phyloP scores from a whole-genome alignment of 257 asterid species.

The Pogostemon cablin region DNA sequence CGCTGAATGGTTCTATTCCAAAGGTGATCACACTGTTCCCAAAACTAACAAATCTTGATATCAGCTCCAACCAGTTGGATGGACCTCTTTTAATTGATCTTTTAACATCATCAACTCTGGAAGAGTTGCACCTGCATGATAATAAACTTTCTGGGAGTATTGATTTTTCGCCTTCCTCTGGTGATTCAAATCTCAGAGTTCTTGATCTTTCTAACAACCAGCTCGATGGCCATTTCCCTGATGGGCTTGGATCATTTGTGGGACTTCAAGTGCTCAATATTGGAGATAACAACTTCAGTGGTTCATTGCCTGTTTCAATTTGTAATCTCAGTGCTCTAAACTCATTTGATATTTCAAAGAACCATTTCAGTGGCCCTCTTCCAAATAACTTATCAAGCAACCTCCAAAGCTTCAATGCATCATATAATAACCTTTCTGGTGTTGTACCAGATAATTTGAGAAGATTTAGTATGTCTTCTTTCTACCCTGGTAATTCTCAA shows the following conservation, averaged over 20 bases:
- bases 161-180: slow-evolving; percentile 49
- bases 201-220: slow-evolving; percentile 78
- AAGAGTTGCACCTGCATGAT: slow-evolving; percentile 68
- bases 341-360: slow-evolving; percentile 66
- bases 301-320: slow-evolving; percentile 68
- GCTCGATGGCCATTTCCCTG: slow-evolving; percentile 63
- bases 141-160: slow-evolving; percentile 65
- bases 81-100: slow-evolving; percentile 70
- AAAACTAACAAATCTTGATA: slow-evolving; percentile 66
- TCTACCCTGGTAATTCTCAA: slow-evolving; percentile 83
- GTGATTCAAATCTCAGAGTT: slow-evolving; percentile 53
- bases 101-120: slow-evolving; percentile 58
- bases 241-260: slow-evolving; percentile 57
- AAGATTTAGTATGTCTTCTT: slow-evolving; percentile 73
- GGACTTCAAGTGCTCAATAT: slow-evolving; percentile 60
- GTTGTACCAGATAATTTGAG: slow-evolving; percentile 87
- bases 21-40: slow-evolving; percentile 66
- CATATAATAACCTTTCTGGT: slow-evolving; percentile 80
- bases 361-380: slow-evolving; percentile 73
- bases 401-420: slow-evolving; percentile 79
- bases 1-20: slow-evolving; percentile 65
- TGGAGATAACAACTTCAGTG: slow-evolving; percentile 73
- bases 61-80: slow-evolving; percentile 72
- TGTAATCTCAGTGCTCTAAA: slow-evolving; percentile 52
- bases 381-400: slow-evolving; percentile 60